Evolutionary conservation across 805 yeast genomes (phyloP).

Genomic region (Suhomyces sp.): DNA sequence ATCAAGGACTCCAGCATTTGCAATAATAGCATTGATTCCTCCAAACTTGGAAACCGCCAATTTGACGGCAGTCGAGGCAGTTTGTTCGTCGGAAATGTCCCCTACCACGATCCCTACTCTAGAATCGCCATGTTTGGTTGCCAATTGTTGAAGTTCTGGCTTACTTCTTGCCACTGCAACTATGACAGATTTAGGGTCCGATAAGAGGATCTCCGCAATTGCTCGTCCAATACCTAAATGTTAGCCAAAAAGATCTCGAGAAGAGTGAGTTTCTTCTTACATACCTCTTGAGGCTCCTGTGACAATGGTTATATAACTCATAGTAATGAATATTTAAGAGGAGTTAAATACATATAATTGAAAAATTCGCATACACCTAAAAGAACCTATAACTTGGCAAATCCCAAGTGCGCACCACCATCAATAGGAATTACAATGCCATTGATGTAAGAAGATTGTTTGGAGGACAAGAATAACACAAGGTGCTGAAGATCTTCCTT

Average conservation of each 20-base stretch:
- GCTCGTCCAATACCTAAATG: conserved; percentile 75
- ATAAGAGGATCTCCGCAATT: conserved; percentile 52
- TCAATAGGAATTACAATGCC: conserved; percentile 70
- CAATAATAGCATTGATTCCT: conserved; percentile 59
- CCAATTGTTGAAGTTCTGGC: conserved; percentile 44
- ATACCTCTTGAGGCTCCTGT: conserved; percentile 65
- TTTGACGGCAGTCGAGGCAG: conserved; percentile 39
- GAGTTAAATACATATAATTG: background rate
- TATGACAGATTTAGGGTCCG: conserved; percentile 38
- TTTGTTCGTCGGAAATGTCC: conserved; percentile 52
- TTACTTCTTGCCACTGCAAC: conserved; percentile 74
- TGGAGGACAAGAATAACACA: conserved; percentile 52
- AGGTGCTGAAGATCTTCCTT: conserved; percentile 59
- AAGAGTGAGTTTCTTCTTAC: conserved; percentile 13
- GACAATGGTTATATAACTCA: conserved; percentile 39
- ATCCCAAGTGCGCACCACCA: conserved; percentile 58
- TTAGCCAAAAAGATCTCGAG: conserved; percentile 9
- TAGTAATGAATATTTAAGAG: background rate
- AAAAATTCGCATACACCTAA: conserved; percentile 1
- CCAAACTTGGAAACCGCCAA: conserved; percentile 53
- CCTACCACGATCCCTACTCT: conserved; percentile 55
- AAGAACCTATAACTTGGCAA: conserved; percentile 7
- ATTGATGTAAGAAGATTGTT: conserved; percentile 59
- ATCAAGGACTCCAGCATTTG: conserved; percentile 81
- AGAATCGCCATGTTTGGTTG: conserved; percentile 43